phyloP scores from a whole-genome alignment of 2,329 filamentous ascomycete genomes.

The Xylariales sp. region DNA sequence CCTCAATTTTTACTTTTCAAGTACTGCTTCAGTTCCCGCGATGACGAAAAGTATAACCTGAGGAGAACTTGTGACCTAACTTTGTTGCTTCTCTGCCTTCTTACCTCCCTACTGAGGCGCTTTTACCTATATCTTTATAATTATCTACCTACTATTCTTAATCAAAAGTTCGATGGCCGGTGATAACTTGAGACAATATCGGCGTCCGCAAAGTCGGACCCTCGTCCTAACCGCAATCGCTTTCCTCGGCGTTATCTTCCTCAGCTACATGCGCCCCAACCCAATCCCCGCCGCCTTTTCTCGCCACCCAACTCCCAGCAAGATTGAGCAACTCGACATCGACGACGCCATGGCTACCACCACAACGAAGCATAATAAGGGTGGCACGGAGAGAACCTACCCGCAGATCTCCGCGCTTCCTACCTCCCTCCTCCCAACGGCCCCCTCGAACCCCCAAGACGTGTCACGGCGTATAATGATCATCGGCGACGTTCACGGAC shows the following conservation, averaged over 20 bases:
- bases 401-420: slow-evolving; percentile 41
- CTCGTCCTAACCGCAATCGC: slow-evolving; percentile 20
- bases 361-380: slow-evolving; percentile 13
- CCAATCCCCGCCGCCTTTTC: slow-evolving; percentile 6
- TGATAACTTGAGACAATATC: slow-evolving; percentile 7
- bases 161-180: slow-evolving; percentile 25
- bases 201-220: slow-evolving; percentile 20
- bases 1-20: neutral
- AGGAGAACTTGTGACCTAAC: neutral
- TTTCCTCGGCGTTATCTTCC: slow-evolving; percentile 26
- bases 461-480: slow-evolving; percentile 75
- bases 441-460: slow-evolving; percentile 40
- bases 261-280: slow-evolving; percentile 18
- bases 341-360: neutral
- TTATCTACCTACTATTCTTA: neutral
- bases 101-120: neutral
- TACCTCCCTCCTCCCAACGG: slow-evolving; percentile 48
- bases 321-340: too few species aligned
- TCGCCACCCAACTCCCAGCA: slow-evolving; percentile 1
- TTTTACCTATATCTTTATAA: neutral
- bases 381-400: slow-evolving; percentile 31
- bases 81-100: neutral
- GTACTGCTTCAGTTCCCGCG: neutral
- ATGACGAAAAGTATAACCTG: slow-evolving; percentile 14
- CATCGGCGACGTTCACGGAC: slow-evolving; percentile 93